Percentiles rank a stretch among this genome's conserved stretches.
phyloP scores from a whole-genome alignment of 2,329 filamentous ascomycete species.

The Lasiodiplodia sp. region DNA sequence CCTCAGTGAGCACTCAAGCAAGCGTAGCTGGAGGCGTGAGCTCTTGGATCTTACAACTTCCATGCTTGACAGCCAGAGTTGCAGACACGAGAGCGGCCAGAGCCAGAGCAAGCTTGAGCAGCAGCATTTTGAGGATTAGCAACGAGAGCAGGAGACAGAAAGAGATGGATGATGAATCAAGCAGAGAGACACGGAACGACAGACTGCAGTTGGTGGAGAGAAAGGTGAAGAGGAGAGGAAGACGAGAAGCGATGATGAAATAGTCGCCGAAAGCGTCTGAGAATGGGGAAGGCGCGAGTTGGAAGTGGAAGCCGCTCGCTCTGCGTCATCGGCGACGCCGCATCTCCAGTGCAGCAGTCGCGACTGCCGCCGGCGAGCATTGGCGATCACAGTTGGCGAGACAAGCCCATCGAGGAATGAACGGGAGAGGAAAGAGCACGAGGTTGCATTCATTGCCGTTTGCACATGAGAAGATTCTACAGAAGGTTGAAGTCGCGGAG shows the following conservation, averaged over 20 bases:
- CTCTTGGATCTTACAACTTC: constrained; percentile 7
- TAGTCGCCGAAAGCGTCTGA: not conserved
- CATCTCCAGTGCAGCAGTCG: not conserved
- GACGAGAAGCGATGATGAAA: constrained; percentile 11
- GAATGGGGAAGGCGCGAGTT: constrained; percentile 10
- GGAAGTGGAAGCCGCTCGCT: not conserved
- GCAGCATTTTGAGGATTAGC: constrained; percentile 26
- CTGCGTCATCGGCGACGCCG: not conserved
- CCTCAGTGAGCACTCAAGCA: constrained; percentile 5
- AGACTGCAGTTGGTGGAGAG: constrained; percentile 27
- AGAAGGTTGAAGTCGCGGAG: not conserved
- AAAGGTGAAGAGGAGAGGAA: constrained; percentile 19
- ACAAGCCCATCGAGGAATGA: not conserved
- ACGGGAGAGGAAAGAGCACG: not conserved
- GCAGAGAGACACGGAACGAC: constrained; percentile 22
- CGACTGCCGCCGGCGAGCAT: not conserved
- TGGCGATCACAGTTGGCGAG: not conserved
- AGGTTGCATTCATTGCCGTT: not conserved
- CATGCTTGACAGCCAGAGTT: constrained; percentile 11
- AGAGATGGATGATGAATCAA: not conserved
- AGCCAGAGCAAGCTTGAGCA: constrained; percentile 22
- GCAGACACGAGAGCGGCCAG: constrained; percentile 26
- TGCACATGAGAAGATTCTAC: not conserved
- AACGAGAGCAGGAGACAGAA: constrained; percentile 1
- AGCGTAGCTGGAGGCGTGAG: not conserved